Percentiles rank a stretch among this genome's conserved stretches.
phyloP scores from a whole-genome alignment of 768 basidiomycete genomes.

The Russula virescens region DNA sequence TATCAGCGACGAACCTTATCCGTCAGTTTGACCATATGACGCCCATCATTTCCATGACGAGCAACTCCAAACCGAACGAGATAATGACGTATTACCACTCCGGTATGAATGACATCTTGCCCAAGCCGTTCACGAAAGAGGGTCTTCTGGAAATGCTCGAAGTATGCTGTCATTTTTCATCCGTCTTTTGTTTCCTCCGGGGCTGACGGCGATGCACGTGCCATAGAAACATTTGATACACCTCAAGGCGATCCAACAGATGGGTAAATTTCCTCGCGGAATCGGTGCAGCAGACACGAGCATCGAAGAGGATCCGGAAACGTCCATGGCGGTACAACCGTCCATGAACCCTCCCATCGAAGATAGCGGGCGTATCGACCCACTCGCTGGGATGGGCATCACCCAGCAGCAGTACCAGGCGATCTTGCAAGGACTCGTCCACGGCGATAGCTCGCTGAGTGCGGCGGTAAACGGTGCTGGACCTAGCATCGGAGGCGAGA shows the following conservation, averaged over 20 bases:
- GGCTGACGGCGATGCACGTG: constrained; percentile 10
- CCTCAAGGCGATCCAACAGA: constrained; percentile 25
- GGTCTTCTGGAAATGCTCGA: constrained; percentile 90
- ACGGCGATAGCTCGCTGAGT: constrained; percentile 38
- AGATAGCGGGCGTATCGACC: constrained; percentile 48
- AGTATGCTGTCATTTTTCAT: constrained; percentile 36
- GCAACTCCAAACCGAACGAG: constrained; percentile 88
- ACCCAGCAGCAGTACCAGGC: constrained; percentile 82
- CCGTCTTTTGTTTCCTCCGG: not conserved
- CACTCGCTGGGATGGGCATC: constrained; percentile 81
- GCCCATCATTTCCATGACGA: constrained; percentile 98
- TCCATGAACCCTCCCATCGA: constrained; percentile 20
- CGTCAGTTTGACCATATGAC: constrained; percentile 93
- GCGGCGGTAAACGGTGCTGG: not conserved
- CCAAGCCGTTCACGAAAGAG: constrained; percentile 96
- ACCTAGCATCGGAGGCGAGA: constrained; percentile 34
- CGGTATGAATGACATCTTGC: constrained; percentile 95
- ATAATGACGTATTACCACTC: constrained; percentile 87
- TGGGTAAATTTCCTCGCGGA: constrained; percentile 23
- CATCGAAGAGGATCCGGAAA: constrained; percentile 41
- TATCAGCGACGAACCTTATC: constrained; percentile 88
- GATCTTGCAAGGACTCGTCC: constrained; percentile 70
- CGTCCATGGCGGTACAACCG: constrained; percentile 32
- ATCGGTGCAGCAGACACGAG: constrained; percentile 17
- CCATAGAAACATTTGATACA: constrained; percentile 25